Evolutionary conservation across 345 rosid genomes (phyloP).

Genomic region (Eucalyptus marginata): DNA sequence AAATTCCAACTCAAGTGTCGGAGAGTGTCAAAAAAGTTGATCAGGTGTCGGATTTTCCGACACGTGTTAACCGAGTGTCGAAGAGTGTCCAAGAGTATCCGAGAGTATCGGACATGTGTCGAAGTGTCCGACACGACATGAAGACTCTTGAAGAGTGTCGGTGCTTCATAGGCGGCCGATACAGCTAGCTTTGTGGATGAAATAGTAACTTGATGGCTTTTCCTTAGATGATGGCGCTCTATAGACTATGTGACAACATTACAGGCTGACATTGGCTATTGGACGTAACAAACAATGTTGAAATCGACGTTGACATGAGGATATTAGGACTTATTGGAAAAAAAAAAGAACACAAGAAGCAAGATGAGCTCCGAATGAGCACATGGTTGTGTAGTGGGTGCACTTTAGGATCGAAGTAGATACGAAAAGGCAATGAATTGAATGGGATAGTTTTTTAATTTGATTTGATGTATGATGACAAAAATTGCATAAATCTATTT

Average conservation of each 20-base stretch:
- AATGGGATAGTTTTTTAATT: background rate
- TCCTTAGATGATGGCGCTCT: fast-evolving
- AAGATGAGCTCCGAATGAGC: background rate
- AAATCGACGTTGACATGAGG: background rate
- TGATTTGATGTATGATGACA: too few relatives aligned
- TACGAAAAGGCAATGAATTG: background rate
- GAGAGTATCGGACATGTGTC: too few relatives aligned
- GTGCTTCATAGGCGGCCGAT: background rate
- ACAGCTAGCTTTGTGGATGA: background rate
- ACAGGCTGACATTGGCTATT: background rate
- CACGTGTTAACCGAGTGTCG: too few relatives aligned
- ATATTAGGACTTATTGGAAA: background rate
- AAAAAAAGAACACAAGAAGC: background rate
- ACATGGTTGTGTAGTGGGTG: background rate
- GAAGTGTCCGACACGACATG: too few relatives aligned
- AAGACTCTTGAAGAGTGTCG: too few relatives aligned
- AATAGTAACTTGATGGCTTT: background rate
- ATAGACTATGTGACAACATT: background rate
- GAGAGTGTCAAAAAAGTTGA: too few relatives aligned
- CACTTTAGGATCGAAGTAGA: background rate
- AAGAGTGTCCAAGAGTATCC: too few relatives aligned
- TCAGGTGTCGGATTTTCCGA: too few relatives aligned
- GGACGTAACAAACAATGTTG: background rate
- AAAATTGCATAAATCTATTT: background rate
- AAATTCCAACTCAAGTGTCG: too few relatives aligned